phyloP scores from a whole-genome alignment of 179 eudicot species.

The Carnegiea gigantea region DNA sequence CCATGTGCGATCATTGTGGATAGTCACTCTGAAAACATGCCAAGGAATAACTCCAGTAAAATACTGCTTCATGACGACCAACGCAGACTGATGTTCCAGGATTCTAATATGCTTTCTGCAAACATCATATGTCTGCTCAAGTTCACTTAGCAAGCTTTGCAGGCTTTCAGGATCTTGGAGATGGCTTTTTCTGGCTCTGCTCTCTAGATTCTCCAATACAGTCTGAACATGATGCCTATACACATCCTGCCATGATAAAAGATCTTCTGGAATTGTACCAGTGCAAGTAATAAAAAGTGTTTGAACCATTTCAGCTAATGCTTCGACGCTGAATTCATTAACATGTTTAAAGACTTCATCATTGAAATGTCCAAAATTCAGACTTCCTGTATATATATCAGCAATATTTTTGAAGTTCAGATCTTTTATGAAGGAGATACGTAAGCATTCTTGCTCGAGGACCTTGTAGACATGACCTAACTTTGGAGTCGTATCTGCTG shows the following conservation, averaged over 20 bases:
- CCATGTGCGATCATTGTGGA: conserved; percentile 43
- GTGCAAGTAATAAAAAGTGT: conserved; percentile 40
- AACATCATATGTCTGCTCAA: conserved; percentile 68
- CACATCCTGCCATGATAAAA: conserved; percentile 69
- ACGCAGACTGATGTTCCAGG: conserved; percentile 46
- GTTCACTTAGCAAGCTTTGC: conserved; percentile 52
- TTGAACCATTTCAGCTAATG: conserved; percentile 76
- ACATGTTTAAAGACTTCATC: conserved; percentile 67
- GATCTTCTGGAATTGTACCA: conserved; percentile 41
- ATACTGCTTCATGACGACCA: conserved; percentile 53
- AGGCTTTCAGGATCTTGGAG: conserved; percentile 53
- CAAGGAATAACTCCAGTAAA: conserved; percentile 55
- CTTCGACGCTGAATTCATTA: conserved; percentile 76
- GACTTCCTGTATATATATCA: conserved; percentile 42
- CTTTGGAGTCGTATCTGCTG: conserved; percentile 27
- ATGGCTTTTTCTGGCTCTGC: conserved; percentile 35
- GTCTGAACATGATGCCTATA: conserved; percentile 56
- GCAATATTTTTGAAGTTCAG: conserved; percentile 90
- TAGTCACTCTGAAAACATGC: conserved; percentile 27
- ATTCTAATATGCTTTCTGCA: conserved; percentile 57
- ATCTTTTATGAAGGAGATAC: conserved; percentile 64
- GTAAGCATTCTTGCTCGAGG: conserved; percentile 67
- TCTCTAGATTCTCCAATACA: conserved; percentile 50
- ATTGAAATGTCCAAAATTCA: conserved; percentile 56
- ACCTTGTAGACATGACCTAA: conserved; percentile 56